A percentile compares a stretch with the other conserved stretches of the same genome.
These are phyloP conservation scores for Rhypophila decipiens DNA, from an alignment of 495 filamentous ascomycete species.

Conservation along the genomic window DNA sequence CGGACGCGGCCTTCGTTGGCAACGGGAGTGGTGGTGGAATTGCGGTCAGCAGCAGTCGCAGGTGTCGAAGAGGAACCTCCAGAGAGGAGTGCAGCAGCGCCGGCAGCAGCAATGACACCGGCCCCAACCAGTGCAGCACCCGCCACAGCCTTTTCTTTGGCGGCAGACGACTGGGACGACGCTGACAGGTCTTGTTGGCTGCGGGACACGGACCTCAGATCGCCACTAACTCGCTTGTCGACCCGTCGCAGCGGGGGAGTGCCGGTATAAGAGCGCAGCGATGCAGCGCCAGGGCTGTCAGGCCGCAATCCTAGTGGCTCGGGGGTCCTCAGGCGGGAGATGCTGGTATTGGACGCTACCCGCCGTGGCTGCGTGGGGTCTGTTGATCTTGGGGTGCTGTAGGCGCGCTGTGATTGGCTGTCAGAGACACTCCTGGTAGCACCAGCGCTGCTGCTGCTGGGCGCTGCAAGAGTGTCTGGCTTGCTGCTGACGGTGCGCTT, in stretches of 20 bases:
- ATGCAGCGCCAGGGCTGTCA: conserved; percentile 53
- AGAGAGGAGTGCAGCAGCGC: conserved; percentile 10
- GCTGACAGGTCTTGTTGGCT: conserved; percentile 41
- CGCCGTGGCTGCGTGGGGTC: conserved; percentile 33
- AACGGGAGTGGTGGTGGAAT: conserved; percentile 56
- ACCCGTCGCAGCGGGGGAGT: conserved; percentile 66
- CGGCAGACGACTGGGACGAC: conserved; percentile 14
- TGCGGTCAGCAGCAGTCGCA: conserved; percentile 25
- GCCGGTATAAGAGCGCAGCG: conserved; percentile 40
- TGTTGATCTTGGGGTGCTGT: conserved; percentile 23
- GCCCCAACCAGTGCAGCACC: conserved; percentile 31
- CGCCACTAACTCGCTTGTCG: conserved; percentile 69
- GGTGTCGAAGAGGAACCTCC: neutral
- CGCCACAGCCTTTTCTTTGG: conserved; percentile 5
- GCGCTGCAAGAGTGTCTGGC: neutral
- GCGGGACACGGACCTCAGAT: conserved; percentile 68
- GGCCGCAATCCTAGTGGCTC: conserved; percentile 48
- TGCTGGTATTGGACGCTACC: conserved; percentile 40
- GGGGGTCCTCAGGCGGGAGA: conserved; percentile 51
- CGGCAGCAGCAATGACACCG: conserved; percentile 24
- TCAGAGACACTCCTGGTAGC: conserved; percentile 7
- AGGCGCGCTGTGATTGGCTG: conserved; percentile 17
- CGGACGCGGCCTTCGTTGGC: conserved; percentile 83
- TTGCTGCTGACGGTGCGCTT: conserved; percentile 10
- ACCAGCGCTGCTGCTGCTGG: neutral